Evolutionary conservation across 2,329 filamentous ascomycete genomes (phyloP), one percentile per base, ranked within the genome.

Genomic region (Phyllosticta citribraziliensis): DNA sequence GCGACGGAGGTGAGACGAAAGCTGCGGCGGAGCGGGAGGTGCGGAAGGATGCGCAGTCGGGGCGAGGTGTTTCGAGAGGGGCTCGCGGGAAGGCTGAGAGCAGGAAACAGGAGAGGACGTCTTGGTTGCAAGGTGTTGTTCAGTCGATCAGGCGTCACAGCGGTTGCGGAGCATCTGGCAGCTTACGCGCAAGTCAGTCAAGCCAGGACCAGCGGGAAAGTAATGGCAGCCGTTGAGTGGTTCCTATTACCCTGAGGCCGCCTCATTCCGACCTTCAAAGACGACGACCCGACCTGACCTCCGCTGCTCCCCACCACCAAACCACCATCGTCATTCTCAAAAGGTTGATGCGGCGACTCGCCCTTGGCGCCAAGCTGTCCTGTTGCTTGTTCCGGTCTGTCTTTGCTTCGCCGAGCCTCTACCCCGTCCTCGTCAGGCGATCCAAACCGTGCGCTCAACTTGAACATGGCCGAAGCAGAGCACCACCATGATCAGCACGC

Each of bases 1-100:
- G 61, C 47, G 56, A 58, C 56, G 56, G 56, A 50, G 51, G 54
- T 57, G 56, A 58, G 55, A 62, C 56, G 35, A 53, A 19, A 58
- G 52, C 10, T 27, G 25, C 40, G 40, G 40, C 40, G 40, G 40
- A 47, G 40, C 40, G 59, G 50, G 51, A 55, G 50, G 14, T 47
- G 33, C 50, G 52, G 24, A 55, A 57, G 10, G 50, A 50, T 30
- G 54, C 14, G 59, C 53, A 25, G 9, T 14, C 10, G 33, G 27
- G 53, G 53, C 30, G 54, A 25, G 55, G 53, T 2, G 52, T 53
- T 53, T 53, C 40, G 40, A 47, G 40, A 47, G 40, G 40, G 40
- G 40, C 14, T 47, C 40, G n/a, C 40, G 40, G 40, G 14, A n/a
- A 40, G 33, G n/a, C 12, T 47, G 40, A 47, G 40, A n/a, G 6